These are phyloP conservation scores for Aegilops sharonensis DNA, from an alignment of 176 grass and related monocot species.

Conservation along the genomic window DNA sequence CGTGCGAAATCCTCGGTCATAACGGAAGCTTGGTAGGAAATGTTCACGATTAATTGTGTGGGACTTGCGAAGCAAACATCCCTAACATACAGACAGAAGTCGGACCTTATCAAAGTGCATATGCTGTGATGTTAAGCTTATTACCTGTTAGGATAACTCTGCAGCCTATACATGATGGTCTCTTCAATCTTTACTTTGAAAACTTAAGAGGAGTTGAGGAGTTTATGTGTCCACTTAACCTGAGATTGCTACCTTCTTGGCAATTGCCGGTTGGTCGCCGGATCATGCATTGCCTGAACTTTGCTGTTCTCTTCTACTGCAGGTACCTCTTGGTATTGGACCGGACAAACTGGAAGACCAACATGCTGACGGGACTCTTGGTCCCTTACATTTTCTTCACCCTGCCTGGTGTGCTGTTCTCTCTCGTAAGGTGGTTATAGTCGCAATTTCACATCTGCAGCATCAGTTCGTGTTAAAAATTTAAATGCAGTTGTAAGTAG, in stretches of 20 bases:
- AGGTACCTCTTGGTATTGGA: slow-evolving; percentile 93
- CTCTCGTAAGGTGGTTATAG: slow-evolving; percentile 51
- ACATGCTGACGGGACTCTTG: slow-evolving; percentile 86
- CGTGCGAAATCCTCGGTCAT: neutral
- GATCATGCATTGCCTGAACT: neutral
- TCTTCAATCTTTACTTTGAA: neutral
- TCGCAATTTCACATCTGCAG: neutral
- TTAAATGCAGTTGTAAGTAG: neutral
- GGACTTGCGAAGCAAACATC: neutral
- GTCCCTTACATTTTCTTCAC: slow-evolving; percentile 96
- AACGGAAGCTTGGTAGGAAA: neutral
- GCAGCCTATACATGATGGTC: neutral
- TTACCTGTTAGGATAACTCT: neutral
- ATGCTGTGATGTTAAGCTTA: neutral
- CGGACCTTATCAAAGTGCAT: neutral
- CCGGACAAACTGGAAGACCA: slow-evolving; percentile 93
- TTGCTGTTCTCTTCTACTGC: slow-evolving; percentile 21
- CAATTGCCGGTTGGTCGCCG: accelerated
- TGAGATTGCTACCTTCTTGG: neutral
- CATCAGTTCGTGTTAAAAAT: neutral
- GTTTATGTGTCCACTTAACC: neutral
- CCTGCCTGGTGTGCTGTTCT: slow-evolving; percentile 66
- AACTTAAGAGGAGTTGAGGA: neutral
- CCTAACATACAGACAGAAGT: neutral
- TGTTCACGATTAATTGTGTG: neutral